Conservation (phyloP, 176 grass and related monocot genomes). For the Eremochloa ophiuroides region DNA sequence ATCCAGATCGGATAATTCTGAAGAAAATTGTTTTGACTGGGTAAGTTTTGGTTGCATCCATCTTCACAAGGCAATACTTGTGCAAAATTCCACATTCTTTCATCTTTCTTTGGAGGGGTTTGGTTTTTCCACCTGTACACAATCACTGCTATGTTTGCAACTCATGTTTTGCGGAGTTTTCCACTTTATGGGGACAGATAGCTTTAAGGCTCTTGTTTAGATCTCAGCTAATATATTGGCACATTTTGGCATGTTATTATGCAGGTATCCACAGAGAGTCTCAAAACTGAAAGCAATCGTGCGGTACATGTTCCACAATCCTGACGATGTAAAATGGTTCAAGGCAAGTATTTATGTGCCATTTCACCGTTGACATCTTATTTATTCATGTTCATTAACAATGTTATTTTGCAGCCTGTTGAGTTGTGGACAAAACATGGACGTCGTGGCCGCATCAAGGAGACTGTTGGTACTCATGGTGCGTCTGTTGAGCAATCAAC, state of each 20-base stretch:
- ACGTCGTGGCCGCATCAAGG: constrained; percentile 78
- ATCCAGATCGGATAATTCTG: constrained; percentile 78
- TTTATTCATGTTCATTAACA: background rate
- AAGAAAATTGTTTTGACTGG: constrained; percentile 96
- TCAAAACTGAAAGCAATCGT: constrained; percentile 87
- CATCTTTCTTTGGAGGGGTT: background rate
- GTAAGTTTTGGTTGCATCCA: constrained; percentile 42
- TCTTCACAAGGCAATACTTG: background rate
- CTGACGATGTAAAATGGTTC: constrained; percentile 91
- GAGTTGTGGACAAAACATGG: constrained; percentile 92
- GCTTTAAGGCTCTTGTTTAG: background rate
- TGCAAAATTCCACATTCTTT: background rate
- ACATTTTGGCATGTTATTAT: background rate
- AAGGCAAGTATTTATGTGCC: constrained; percentile 53
- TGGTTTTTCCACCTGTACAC: background rate
- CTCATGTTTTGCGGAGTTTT: background rate
- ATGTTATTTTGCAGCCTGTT: constrained; percentile 57
- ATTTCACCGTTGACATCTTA: background rate
- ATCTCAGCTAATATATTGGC: background rate
- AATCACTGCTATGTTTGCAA: background rate
- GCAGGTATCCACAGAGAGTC: constrained; percentile 93
- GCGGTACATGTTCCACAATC: constrained; percentile 91
- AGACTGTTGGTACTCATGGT: constrained; percentile 96
- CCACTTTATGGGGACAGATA: background rate
- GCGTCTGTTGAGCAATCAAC: background rate